Conservation (phyloP, 169 alveolate species). For the Toxoplasma gondii region DNA sequence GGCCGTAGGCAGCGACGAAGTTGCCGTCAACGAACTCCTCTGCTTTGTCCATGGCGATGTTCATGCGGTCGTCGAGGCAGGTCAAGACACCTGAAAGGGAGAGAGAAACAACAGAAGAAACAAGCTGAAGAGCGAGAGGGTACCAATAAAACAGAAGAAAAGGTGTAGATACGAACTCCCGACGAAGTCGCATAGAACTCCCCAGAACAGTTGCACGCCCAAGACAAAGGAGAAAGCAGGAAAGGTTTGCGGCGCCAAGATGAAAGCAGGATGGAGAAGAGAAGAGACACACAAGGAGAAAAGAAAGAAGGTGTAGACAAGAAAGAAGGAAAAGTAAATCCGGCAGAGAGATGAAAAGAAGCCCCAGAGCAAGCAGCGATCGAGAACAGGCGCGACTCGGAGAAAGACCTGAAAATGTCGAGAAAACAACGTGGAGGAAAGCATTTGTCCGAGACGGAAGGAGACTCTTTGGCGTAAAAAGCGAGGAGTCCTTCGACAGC, state of each 20-base stretch:
- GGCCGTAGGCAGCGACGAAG: slow-evolving; percentile 41
- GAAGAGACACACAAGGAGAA: background rate
- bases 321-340: background rate
- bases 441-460: no score
- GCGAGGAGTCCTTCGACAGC: no score
- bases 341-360: background rate
- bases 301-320: background rate
- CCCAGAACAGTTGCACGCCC: no score
- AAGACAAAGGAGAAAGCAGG: no score
- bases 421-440: no score
- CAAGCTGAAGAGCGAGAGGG: background rate
- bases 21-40: slow-evolving; percentile 59
- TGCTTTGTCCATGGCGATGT: slow-evolving; percentile 59
- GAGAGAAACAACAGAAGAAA: background rate
- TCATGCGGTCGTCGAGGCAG: slow-evolving; percentile 62
- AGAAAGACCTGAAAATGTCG: no score
- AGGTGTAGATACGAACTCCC: background rate
- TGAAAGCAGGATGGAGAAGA: background rate
- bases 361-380: no score
- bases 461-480: no score
- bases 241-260: no score
- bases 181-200: background rate
- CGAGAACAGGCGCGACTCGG: no score
- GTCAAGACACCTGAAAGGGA: slow-evolving; percentile 32
- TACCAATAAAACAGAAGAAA: background rate